Percentiles rank a stretch among this genome's conserved stretches.
These are phyloP conservation scores for Aristolochia contorta DNA, from an alignment of 164 flowering plant genomes.

Conservation along the genomic window DNA sequence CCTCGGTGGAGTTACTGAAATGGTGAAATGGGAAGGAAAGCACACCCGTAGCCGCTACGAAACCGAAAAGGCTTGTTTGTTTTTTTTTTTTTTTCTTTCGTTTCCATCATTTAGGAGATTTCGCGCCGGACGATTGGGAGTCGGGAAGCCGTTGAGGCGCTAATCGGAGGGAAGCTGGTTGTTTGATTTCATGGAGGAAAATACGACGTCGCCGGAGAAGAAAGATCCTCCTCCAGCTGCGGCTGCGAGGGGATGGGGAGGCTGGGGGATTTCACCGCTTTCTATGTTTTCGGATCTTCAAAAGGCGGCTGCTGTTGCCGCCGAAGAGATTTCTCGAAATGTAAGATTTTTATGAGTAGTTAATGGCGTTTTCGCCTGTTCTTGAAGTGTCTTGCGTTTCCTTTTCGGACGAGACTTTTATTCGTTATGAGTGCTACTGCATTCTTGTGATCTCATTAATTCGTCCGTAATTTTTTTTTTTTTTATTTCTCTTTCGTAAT, in stretches of 20 bases:
- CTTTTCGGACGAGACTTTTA: too few species aligned
- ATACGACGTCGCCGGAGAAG: slow-evolving; percentile 9
- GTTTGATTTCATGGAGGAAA: slow-evolving; percentile 18
- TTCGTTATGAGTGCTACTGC: too few species aligned
- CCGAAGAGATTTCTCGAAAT: slow-evolving; percentile 95
- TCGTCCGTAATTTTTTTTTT: not conserved
- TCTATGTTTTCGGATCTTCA: slow-evolving; percentile 84
- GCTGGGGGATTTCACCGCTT: slow-evolving; percentile 83
- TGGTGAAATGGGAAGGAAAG: not conserved
- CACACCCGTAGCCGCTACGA: not conserved
- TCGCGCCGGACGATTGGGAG: too few species aligned
- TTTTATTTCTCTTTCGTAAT: too few species aligned
- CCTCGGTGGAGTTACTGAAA: not conserved
- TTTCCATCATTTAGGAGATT: too few species aligned
- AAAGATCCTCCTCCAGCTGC: slow-evolving; percentile 10
- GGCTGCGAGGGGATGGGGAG: slow-evolving; percentile 64
- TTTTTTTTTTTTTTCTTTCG: too few species aligned
- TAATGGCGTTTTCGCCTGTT: too few species aligned
- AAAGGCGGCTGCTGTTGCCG: slow-evolving; percentile 67
- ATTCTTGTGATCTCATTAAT: too few species aligned
- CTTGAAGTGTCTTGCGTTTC: too few species aligned
- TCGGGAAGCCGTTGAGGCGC: too few species aligned
- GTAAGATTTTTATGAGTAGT: slow-evolving; percentile 20
- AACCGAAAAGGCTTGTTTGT: too few species aligned
- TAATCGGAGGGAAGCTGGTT: not conserved